Conservation (phyloP, 2,329 filamentous ascomycete genomes). For the Aspergillus sp. region DNA sequence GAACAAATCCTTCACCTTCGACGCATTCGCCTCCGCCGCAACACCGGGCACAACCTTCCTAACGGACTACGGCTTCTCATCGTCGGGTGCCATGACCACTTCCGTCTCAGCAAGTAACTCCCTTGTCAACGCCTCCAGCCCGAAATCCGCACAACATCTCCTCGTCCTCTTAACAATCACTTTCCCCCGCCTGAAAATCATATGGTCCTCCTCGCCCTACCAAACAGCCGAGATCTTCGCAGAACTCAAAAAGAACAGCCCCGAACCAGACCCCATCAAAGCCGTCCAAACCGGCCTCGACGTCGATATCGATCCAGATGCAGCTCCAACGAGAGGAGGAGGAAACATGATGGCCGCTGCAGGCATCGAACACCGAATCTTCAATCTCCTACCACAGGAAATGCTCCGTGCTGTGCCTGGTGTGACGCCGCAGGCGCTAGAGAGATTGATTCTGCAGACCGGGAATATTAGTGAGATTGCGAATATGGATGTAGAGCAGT, state of each 20-base stretch:
- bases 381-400: slow-evolving; percentile 80
- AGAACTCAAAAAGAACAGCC: slow-evolving; percentile 79
- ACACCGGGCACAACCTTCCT: slow-evolving; percentile 32
- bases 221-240: slow-evolving; percentile 97
- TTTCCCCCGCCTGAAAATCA: slow-evolving; percentile 81
- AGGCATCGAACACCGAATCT: slow-evolving; percentile 53
- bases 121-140: slow-evolving; percentile 55
- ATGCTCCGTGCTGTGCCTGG: slow-evolving; percentile 83
- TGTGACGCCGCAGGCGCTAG: slow-evolving; percentile 70
- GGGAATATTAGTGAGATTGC: slow-evolving; percentile 75
- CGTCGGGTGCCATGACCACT: slow-evolving; percentile 36
- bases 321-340: slow-evolving; percentile 8
- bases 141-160: slow-evolving; percentile 80
- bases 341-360: slow-evolving; percentile 54
- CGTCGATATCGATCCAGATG: slow-evolving; percentile 34
- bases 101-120: slow-evolving; percentile 53
- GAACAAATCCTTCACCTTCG: slow-evolving; percentile 93
- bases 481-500: slow-evolving; percentile 70
- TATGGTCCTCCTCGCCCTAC: slow-evolving; percentile 90
- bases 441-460: slow-evolving; percentile 62
- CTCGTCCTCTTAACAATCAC: slow-evolving; percentile 86
- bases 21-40: slow-evolving; percentile 50
- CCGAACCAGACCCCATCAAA: slow-evolving; percentile 82
- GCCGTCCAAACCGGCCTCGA: slow-evolving; percentile 79
- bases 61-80: slow-evolving; percentile 49